Evolutionary conservation across 1,139 yeast genomes (phyloP), one percentile per base, ranked within the genome.

Genomic region (Suhomyces kunorum): DNA sequence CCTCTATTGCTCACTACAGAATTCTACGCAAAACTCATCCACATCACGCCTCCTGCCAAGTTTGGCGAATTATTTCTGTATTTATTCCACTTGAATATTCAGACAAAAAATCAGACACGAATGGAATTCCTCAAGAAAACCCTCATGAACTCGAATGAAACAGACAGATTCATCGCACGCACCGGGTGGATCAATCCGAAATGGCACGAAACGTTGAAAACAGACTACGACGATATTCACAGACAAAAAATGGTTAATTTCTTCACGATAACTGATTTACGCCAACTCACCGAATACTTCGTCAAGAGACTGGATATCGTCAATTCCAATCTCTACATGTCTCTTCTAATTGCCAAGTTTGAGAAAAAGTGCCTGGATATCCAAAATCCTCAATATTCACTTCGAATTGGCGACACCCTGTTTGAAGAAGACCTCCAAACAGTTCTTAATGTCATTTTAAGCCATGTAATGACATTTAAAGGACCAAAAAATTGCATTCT

Each of bases 391-490:
- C 43, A 19, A 13, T 34, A 17, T 44, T 40, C 16, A 34, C 44
- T 24, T 12, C 25, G 42, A 27, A n/a, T 27, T 3, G 49, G 51
- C 8, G 61, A 57, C 25, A 42, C 59, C 2, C 45, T 42, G 3
- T 45, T 59, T 9, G 42, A 47, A 1, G 48, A 51, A 6, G 64
- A 65, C 39, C 53, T 65, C 2, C 66, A 61, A 36, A 45, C 53
- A 1, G 56, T 71, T 6, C 53, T 71, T 1, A 53, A 56, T 25
- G 51, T 58, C 3, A 51, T 68, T 7, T 49, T 70, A 31, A 49
- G 55, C 18, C 64, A 70, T 44, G 59, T 68, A 16, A 69, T 71
- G 68, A 54, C 53, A 6, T 70, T 68, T 48, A 68, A 68, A 44
- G 72, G 72, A 1, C 58, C 67, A 0, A 54, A 58, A 14, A 58